Percentiles rank a stretch among this genome's conserved stretches.
These are phyloP conservation scores for Lepiota venenata DNA, from an alignment of 768 basidiomycete genomes.

Conservation along the genomic window DNA sequence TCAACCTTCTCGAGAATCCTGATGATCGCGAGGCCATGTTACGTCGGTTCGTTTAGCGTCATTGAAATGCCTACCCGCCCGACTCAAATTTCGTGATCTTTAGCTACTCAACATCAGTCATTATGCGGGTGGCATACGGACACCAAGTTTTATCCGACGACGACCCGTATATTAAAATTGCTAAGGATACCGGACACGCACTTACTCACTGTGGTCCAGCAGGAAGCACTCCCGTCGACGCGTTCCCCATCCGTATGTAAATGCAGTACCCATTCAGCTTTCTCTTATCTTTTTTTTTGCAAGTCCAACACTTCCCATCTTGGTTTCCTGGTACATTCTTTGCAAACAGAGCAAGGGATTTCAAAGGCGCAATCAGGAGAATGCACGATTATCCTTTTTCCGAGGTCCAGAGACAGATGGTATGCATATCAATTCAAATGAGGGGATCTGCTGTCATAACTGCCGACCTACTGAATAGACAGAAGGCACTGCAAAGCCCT, in stretches of 20 bases:
- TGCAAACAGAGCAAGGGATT: slow-evolving; percentile 14
- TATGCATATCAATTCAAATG: background rate
- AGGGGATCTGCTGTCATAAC: background rate
- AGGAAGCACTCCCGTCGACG: background rate
- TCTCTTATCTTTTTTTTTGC: background rate
- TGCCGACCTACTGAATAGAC: background rate
- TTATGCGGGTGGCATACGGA: background rate
- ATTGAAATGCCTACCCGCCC: background rate
- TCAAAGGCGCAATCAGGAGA: background rate
- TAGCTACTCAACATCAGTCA: background rate
- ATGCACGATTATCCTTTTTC: slow-evolving; percentile 18
- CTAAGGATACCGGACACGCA: background rate
- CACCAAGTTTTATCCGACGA: background rate
- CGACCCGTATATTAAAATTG: background rate
- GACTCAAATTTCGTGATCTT: too few species aligned
- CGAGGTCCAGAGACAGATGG: slow-evolving; percentile 15
- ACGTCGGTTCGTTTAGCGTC: background rate
- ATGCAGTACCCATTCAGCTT: too few species aligned
- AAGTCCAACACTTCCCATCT: slow-evolving; percentile 21
- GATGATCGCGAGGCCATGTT: background rate
- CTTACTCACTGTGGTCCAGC: background rate
- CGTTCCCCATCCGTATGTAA: slow-evolving; percentile 5
- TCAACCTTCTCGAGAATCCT: background rate
- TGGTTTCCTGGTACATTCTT: slow-evolving; percentile 23
- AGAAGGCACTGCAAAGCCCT: slow-evolving; percentile 32